These are phyloP conservation scores for Fusarium sp. DNA, from an alignment of 2,329 filamentous ascomycete genomes.

Conservation along the genomic window DNA sequence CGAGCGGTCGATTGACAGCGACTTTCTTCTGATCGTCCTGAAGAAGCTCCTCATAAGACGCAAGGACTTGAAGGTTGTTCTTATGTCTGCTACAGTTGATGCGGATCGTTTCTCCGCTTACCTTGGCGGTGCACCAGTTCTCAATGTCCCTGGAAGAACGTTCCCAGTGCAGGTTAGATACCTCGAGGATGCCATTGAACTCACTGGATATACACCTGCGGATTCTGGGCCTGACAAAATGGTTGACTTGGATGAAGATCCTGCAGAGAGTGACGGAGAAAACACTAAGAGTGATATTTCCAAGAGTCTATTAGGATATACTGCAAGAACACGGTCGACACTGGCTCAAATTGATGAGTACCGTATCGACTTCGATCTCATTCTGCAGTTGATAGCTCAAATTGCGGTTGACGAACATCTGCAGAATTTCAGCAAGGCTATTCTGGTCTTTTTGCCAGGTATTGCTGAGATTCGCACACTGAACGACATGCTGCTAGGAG, in stretches of 20 bases:
- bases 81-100: slow-evolving; percentile 98
- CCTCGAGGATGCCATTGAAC: slow-evolving; percentile 90
- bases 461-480: slow-evolving; percentile 91
- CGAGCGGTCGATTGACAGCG: slow-evolving; percentile 94
- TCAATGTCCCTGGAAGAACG: slow-evolving; percentile 91
- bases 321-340: slow-evolving; percentile 76
- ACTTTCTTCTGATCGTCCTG: slow-evolving; percentile 93
- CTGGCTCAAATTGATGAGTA: slow-evolving; percentile 88
- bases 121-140: slow-evolving; percentile 82
- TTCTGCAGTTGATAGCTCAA: slow-evolving; percentile 80
- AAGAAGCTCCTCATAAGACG: slow-evolving; percentile 81
- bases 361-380: slow-evolving; percentile 87
- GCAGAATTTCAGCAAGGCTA: slow-evolving; percentile 81
- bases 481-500: slow-evolving; percentile 84
- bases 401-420: slow-evolving; percentile 77
- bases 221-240: slow-evolving; percentile 60
- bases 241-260: slow-evolving; percentile 72
- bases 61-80: slow-evolving; percentile 86
- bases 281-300: slow-evolving; percentile 66
- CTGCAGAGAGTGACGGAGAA: slow-evolving; percentile 61
- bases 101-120: slow-evolving; percentile 92
- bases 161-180: slow-evolving; percentile 91
- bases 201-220: slow-evolving; percentile 76
- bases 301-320: slow-evolving; percentile 78
- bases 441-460: slow-evolving; percentile 94